These are phyloP conservation scores for Lactuca sativa DNA, from an alignment of 129 eudicot genomes.

Conservation along the genomic window DNA sequence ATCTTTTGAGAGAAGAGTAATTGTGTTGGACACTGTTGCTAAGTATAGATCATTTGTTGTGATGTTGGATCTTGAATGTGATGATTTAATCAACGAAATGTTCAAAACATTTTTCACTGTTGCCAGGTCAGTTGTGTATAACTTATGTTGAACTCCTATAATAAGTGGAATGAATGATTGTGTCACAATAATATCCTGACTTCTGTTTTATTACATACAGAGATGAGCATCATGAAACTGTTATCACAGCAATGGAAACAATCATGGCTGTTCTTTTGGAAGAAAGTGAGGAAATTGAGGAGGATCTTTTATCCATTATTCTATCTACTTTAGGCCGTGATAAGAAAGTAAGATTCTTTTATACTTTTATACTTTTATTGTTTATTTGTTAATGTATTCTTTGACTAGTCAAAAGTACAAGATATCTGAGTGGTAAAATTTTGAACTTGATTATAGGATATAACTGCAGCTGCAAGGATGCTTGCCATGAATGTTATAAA, in stretches of 20 bases:
- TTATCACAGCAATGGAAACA: slow-evolving; percentile 73
- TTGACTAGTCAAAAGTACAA: not conserved
- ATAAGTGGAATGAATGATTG: not conserved
- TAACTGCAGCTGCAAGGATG: slow-evolving; percentile 59
- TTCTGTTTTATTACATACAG: slow-evolving; percentile 39
- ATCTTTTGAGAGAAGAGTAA: slow-evolving; percentile 78
- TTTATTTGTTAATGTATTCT: slow-evolving; percentile 11
- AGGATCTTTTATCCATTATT: slow-evolving; percentile 63
- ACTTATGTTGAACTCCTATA: not conserved
- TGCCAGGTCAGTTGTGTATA: slow-evolving; percentile 58
- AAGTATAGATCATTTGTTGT: slow-evolving; percentile 93
- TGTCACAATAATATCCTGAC: not conserved
- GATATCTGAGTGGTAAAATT: slow-evolving; percentile 1
- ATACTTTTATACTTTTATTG: not conserved
- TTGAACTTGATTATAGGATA: slow-evolving; percentile 50
- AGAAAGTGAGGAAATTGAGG: slow-evolving; percentile 88
- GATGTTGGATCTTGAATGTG: slow-evolving; percentile 99
- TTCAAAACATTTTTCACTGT: slow-evolving; percentile 70
- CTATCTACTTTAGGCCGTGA: slow-evolving; percentile 76
- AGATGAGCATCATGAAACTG: slow-evolving; percentile 74
- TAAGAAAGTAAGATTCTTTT: slow-evolving; percentile 48
- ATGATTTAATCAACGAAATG: slow-evolving; percentile 80
- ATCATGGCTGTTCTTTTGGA: slow-evolving; percentile 89
- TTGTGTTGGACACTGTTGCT: slow-evolving; percentile 83
- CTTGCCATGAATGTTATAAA: slow-evolving; percentile 85